Evolutionary conservation across 75 land plant species (phyloP).

Genomic region (Pinus tabuliformis): DNA sequence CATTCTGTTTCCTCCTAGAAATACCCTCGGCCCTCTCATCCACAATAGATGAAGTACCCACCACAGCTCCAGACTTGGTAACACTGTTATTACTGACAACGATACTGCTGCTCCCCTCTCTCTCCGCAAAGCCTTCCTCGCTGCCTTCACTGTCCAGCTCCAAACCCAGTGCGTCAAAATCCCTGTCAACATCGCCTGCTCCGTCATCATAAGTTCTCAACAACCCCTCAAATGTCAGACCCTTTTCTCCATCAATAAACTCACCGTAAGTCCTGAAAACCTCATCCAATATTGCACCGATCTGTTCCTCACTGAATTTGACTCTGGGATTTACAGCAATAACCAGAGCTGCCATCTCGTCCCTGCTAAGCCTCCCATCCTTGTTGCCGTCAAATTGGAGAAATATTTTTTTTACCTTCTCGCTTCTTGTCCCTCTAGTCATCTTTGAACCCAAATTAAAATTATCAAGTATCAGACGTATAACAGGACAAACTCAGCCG

Average conservation of each 20-base stretch:
- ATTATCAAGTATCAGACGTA: no score
- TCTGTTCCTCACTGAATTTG: slow-evolving; percentile 91
- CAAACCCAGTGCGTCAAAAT: slow-evolving; percentile 87
- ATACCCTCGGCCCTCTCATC: slow-evolving; percentile 18
- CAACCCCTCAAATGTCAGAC: slow-evolving; percentile 79
- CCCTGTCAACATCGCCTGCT: slow-evolving; percentile 98
- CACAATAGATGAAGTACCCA: slow-evolving; percentile 8
- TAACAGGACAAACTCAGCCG: no score
- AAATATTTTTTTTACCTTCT: slow-evolving; percentile 90
- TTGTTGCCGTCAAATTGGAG: slow-evolving; percentile 71
- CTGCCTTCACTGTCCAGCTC: slow-evolving; percentile 44
- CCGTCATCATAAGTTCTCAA: slow-evolving; percentile 96
- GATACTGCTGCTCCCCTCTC: slow-evolving; percentile 23
- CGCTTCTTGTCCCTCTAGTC: slow-evolving; percentile 33
- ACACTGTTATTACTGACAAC: background rate
- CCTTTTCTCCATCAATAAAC: slow-evolving; percentile 75
- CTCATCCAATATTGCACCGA: slow-evolving; percentile 94
- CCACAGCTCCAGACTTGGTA: background rate
- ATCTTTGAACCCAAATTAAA: no score
- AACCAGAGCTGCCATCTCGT: slow-evolving; percentile 94
- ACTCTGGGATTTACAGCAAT: slow-evolving; percentile 97
- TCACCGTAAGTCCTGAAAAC: slow-evolving; percentile 94
- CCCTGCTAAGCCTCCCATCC: slow-evolving; percentile 86
- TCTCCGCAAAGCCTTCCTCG: slow-evolving; percentile 32
- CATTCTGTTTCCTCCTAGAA: slow-evolving; percentile 24